Percentiles rank a stretch among this genome's conserved stretches.
phyloP scores from a whole-genome alignment of 768 basidiomycete species.

The Boletus reticulatus region DNA sequence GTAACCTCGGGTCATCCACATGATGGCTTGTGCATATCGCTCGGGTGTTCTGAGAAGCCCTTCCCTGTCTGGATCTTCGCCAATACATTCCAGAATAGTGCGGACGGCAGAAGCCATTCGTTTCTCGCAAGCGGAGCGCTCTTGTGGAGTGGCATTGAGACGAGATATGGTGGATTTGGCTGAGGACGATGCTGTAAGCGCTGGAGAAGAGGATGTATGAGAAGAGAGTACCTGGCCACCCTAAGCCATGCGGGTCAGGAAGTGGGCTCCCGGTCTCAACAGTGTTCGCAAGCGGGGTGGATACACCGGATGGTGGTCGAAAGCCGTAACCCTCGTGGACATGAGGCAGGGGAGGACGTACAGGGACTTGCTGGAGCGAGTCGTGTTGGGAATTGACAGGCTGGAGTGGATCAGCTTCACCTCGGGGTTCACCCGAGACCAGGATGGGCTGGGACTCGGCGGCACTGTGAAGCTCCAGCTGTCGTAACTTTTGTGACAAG shows the following conservation, averaged over 20 bases:
- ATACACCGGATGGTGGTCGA: slow-evolving; percentile 62
- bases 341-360: slow-evolving; percentile 32
- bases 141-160: slow-evolving; percentile 73
- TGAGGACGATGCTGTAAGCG: slow-evolving; percentile 29
- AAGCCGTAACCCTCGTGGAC: slow-evolving; percentile 82
- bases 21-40: slow-evolving; percentile 91
- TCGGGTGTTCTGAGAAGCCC: slow-evolving; percentile 91
- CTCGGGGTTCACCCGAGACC: not conserved
- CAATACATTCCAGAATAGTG: slow-evolving; percentile 93
- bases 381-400: slow-evolving; percentile 4
- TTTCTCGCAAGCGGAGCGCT: slow-evolving; percentile 68
- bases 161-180: slow-evolving; percentile 90
- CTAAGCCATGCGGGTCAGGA: slow-evolving; percentile 69
- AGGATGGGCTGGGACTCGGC: slow-evolving; percentile 1
- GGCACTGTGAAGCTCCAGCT: slow-evolving; percentile 38
- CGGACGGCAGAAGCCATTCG: slow-evolving; percentile 83
- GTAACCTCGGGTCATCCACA: slow-evolving; percentile 99
- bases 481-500: slow-evolving; percentile 46
- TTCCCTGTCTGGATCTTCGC: slow-evolving; percentile 96
- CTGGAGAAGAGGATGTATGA: slow-evolving; percentile 2
- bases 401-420: slow-evolving; percentile 1
- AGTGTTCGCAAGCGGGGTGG: slow-evolving; percentile 51
- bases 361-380: slow-evolving; percentile 13
- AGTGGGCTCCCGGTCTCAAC: slow-evolving; percentile 33
- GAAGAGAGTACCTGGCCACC: slow-evolving; percentile 77